Evolutionary conservation across 2,329 filamentous ascomycete species (phyloP), one percentile per base, ranked within the genome.

Genomic region (Canariomyces notabilis): DNA sequence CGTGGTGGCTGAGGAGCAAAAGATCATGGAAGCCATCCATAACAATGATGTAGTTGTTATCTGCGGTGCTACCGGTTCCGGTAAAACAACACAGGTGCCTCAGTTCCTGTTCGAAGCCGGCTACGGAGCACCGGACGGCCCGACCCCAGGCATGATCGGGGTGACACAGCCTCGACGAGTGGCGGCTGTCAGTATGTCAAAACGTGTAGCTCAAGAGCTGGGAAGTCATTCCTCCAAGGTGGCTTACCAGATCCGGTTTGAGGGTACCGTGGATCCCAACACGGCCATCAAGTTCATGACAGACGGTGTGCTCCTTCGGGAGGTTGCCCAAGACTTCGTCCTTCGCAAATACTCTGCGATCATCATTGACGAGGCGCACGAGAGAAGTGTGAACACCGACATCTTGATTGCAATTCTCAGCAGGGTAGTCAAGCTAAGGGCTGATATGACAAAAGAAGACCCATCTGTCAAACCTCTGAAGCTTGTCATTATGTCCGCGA

Each of bases 271-370:
- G 2, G 80, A 82, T 39, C 73, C 82, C 21, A 84, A 89, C 42
- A 98, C 93, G 0, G 86, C 88, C 5, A 80, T 98, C 64, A 98
- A 98, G 64, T 98, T 97, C 69, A 96, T 98, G 90, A 98, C 93
- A 0, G 93, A 98, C 65, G 93, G 93, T 76, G 89, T 98, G 21
- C 72, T 98, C 49, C 76, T 98, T 8, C 83, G 93, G 46, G 93
- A 98, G 66, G 85, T 96, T 44, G 83, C 87, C 1, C 83, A 93
- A 54, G 93, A 98, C 62, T 89, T 97, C 60, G 77, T 88, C 0
- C 69, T 98, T 36, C 80, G 77, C 40, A 94, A 94, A 58, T 98
- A 98, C 65, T 96, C 91, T 0, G 87, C 86, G 12, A 87, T 98
- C 42, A 80, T 98, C 39, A 91, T 98, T 50, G 93, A 98, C 59